Percentiles rank a stretch among this genome's conserved stretches.
Conservation (phyloP, 2,329 filamentous ascomycete genomes). For the Penicillium fuscoglaucum region DNA sequence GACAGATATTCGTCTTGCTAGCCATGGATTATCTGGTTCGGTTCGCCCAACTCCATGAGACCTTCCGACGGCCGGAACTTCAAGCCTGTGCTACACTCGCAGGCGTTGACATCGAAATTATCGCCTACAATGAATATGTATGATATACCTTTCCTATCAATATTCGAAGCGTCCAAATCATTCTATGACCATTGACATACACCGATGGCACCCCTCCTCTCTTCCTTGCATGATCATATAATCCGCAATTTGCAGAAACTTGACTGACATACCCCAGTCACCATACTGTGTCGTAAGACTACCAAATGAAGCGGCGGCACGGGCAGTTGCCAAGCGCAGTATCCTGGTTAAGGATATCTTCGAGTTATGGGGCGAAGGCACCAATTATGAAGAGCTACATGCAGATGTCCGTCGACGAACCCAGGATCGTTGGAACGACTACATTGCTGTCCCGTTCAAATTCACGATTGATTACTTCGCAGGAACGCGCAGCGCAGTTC, state of each 20-base stretch:
- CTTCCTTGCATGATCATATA: constrained; percentile 1
- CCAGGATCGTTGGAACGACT: constrained; percentile 65
- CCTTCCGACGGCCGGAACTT: constrained; percentile 83
- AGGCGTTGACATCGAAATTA: constrained; percentile 66
- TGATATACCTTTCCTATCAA: constrained; percentile 35
- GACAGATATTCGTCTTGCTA: background rate
- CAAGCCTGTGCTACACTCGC: constrained; percentile 73
- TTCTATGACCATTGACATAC: background rate
- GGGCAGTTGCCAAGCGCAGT: constrained; percentile 68
- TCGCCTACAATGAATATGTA: constrained; percentile 75
- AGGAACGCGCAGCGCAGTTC: constrained; percentile 63
- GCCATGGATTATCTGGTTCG: constrained; percentile 78
- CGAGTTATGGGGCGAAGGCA: constrained; percentile 80
- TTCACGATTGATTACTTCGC: constrained; percentile 83
- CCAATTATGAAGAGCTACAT: constrained; percentile 68
- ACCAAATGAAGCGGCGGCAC: constrained; percentile 64
- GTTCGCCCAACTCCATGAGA: constrained; percentile 85
- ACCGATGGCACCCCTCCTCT: background rate
- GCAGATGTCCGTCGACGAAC: constrained; percentile 61
- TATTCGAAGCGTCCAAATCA: background rate
- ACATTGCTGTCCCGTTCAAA: constrained; percentile 69
- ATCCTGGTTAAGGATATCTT: constrained; percentile 82
- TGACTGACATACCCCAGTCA: constrained; percentile 56
- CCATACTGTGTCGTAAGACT: constrained; percentile 81
- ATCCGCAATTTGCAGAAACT: constrained; percentile 17